Conservation (phyloP, 805 yeast genomes). For the Kurtzmaniella fragi region DNA sequence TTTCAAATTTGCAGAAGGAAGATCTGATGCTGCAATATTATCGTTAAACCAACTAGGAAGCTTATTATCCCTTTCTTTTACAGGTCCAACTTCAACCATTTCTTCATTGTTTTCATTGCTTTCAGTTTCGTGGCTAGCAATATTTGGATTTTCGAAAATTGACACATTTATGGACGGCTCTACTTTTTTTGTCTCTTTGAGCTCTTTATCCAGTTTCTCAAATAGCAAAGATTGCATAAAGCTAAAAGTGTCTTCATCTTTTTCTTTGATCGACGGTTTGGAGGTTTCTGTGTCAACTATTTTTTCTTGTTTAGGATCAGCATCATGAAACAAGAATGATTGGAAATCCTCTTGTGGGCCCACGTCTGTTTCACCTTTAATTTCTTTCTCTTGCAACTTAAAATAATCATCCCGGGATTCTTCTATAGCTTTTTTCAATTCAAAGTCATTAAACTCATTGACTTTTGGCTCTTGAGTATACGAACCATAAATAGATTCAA, state of each 20-base stretch:
- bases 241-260: not conserved
- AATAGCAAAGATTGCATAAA: not conserved
- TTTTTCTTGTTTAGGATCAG: not conserved
- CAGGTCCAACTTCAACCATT: not conserved
- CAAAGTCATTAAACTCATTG: conserved; percentile 25
- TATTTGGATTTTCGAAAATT: not conserved
- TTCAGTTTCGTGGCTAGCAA: no score
- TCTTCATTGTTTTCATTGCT: not conserved
- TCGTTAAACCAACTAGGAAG: conserved; percentile 25
- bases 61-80: not conserved
- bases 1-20: not conserved
- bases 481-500: conserved; percentile 32
- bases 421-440: conserved; percentile 44
- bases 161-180: not conserved
- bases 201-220: not conserved
- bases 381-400: conserved; percentile 18
- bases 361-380: no score
- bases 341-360: not conserved
- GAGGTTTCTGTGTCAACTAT: not conserved
- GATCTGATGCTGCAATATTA: conserved; percentile 5
- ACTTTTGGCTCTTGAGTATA: conserved; percentile 11
- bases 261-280: not conserved
- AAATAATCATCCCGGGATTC: conserved; percentile 41
- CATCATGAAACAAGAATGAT: conserved; percentile 3
- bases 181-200: not conserved